Evolutionary conservation across 192 early-diverging fungal genomes (phyloP), one percentile per base, ranked within the genome.

Genomic region (Gigaspora rosea): DNA sequence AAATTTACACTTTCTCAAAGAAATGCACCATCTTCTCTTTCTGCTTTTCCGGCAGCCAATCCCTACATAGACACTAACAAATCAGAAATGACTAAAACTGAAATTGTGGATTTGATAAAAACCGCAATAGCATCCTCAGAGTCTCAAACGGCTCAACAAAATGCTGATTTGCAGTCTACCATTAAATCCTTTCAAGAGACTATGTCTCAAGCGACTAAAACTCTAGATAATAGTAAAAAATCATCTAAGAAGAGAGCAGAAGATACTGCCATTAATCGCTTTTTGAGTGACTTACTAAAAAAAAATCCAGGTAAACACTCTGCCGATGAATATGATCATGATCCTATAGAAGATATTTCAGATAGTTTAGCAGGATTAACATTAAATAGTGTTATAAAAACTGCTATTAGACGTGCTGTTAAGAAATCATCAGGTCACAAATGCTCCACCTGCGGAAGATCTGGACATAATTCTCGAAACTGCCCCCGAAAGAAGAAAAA

Each of bases 301-400:
- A 63, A 33, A 63, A 27, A 63, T 58, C 56, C 6, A 58, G 22
- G 56, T 58, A 63, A 63, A 33, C 61, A 33, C 12, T 10, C 61
- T 33, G 32, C 9, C 12, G 32, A 63, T 33, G 8, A 63, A 33
- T 63, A 63, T 63, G 61, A 63, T 35, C 32, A 63, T 63, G 22
- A 63, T 63, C 8, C 61, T 35, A 63, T 63, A 33, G 61, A 63
- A 33, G 61, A 63, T 63, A 33, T 63, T 27, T 33, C 27, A 63
- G 20, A 33, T 33, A 27, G 32, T 33, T 63, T 63, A 33, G 22
- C 20, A 35, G 61, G 61, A 35, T 63, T 63, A 13, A 63, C 6
- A 63, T 12, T 63, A 27, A 63, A 63, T 35, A 27, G 4, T 6
- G 22, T 35, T 10, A 63, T 33, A 63, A 63, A 33, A 33, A 35